These are phyloP conservation scores for Penicillium psychrosexuale DNA, from an alignment of 2,329 filamentous ascomycete species.

Conservation along the genomic window DNA sequence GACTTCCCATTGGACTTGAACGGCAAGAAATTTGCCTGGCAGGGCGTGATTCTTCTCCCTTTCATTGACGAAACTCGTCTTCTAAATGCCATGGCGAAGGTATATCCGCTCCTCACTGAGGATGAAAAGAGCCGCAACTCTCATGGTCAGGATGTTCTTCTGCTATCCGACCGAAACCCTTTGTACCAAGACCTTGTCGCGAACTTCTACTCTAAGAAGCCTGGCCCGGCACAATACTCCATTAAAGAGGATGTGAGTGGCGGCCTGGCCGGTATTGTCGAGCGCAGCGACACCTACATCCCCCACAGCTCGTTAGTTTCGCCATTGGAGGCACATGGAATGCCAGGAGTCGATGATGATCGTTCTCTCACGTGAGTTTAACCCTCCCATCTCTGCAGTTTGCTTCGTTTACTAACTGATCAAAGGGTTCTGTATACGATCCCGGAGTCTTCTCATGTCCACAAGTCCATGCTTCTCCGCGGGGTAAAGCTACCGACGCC, in stretches of 20 bases:
- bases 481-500: conserved; percentile 72
- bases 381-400: neutral
- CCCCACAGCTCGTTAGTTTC: conserved; percentile 79
- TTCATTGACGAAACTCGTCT: conserved; percentile 94
- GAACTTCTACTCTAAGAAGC: conserved; percentile 90
- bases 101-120: conserved; percentile 73
- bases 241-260: conserved; percentile 73
- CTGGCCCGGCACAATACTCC: conserved; percentile 63
- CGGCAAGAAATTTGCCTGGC: conserved; percentile 98
- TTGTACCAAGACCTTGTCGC: conserved; percentile 81
- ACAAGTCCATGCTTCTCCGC: conserved; percentile 92
- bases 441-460: conserved; percentile 66
- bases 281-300: conserved; percentile 78
- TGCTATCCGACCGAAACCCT: conserved; percentile 79
- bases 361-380: conserved; percentile 72
- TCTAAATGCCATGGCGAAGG: conserved; percentile 74
- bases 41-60: conserved; percentile 86
- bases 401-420: conserved; percentile 27
- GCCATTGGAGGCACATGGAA: conserved; percentile 66
- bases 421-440: conserved; percentile 79
- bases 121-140: conserved; percentile 78
- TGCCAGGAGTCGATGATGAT: conserved; percentile 80
- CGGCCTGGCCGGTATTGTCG: conserved; percentile 74
- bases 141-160: conserved; percentile 73
- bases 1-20: conserved; percentile 93